A percentile compares a stretch with the other conserved stretches of the same genome.
These are phyloP conservation scores for Rhodosporidiobolus odoratus DNA, from an alignment of 768 basidiomycete genomes.

Conservation along the genomic window DNA sequence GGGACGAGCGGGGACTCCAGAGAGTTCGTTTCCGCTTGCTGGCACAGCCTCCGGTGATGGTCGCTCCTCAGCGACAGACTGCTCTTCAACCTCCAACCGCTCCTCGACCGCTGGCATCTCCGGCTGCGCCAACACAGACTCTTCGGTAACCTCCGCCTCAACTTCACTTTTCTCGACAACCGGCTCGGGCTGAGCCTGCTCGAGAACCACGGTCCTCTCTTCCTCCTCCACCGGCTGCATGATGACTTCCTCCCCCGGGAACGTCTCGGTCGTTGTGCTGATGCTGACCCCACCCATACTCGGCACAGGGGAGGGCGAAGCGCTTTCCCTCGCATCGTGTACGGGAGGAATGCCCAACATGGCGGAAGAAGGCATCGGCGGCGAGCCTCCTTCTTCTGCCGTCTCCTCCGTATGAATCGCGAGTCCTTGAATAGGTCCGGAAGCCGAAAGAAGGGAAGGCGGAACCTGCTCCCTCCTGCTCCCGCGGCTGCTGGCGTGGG, in stretches of 20 bases:
- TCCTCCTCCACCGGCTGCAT: slow-evolving; percentile 23
- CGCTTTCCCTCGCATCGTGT: neutral
- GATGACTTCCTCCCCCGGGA: slow-evolving; percentile 24
- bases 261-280: slow-evolving; percentile 26
- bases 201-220: neutral
- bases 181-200: neutral
- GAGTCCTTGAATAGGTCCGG: neutral
- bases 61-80: too few species aligned
- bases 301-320: slow-evolving; percentile 14
- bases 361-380: neutral
- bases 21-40: neutral
- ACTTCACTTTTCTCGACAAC: neutral
- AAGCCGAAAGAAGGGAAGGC: neutral
- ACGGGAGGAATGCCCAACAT: neutral
- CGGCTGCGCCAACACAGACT: too few species aligned
- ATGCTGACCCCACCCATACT: slow-evolving; percentile 14
- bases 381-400: neutral
- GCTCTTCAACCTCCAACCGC: too few species aligned
- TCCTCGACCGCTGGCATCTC: neutral
- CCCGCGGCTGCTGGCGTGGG: neutral
- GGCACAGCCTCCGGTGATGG: neutral
- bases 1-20: neutral
- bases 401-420: neutral
- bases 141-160: neutral
- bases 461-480: neutral